phyloP scores from a whole-genome alignment of 371 early-diverging fungal species.

The Zancudomyces culisetae region DNA sequence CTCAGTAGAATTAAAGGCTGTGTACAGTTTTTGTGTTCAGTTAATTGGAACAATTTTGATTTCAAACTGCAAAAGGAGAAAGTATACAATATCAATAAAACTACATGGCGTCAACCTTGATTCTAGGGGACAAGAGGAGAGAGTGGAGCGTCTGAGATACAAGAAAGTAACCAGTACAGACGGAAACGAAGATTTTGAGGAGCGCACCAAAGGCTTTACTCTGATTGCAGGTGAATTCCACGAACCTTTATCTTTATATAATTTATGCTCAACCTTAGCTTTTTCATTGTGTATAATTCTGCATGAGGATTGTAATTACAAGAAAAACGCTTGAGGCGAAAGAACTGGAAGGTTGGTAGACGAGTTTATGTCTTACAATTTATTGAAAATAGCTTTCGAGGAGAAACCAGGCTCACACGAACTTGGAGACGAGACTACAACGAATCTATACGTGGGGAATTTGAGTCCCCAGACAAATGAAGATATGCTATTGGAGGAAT shows the following conservation, averaged over 20 bases:
- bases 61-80: no score
- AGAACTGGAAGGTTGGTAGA: not conserved
- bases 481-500: conserved; percentile 43
- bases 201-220: no score
- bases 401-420: conserved; percentile 33
- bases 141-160: no score
- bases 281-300: conserved; percentile 17
- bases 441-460: conserved; percentile 79
- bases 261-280: no score
- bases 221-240: no score
- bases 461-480: conserved; percentile 54
- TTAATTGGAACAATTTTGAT: not conserved
- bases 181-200: no score
- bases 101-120: no score
- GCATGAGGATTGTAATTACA: conserved; percentile 24
- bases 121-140: no score
- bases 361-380: not conserved
- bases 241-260: no score
- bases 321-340: conserved; percentile 19
- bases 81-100: no score
- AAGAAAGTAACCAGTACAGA: no score
- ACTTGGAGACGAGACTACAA: conserved; percentile 56
- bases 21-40: not conserved
- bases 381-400: conserved; percentile 6
- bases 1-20: no score